phyloP scores from a whole-genome alignment of 2,329 filamentous ascomycete genomes.

The Xylariaceae sp. region DNA sequence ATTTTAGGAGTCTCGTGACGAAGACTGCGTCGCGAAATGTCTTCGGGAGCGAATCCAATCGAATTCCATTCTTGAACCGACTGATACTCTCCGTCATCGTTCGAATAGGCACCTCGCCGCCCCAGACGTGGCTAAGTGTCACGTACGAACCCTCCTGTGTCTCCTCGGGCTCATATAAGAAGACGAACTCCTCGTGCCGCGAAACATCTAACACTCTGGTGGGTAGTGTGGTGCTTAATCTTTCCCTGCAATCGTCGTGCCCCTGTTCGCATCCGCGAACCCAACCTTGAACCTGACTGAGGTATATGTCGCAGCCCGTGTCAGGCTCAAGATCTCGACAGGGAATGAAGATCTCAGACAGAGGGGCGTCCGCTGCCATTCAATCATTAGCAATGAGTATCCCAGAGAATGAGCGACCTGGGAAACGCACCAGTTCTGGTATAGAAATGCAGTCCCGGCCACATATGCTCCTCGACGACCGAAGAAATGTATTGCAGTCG shows the following conservation, averaged over 20 bases:
- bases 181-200: constrained; percentile 11
- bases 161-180: constrained; percentile 13
- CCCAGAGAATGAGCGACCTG: not conserved
- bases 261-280: constrained; percentile 13
- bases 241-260: constrained; percentile 14
- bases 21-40: constrained; percentile 20
- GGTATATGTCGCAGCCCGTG: constrained; percentile 12
- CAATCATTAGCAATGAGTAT: constrained; percentile 4
- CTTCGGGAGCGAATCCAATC: constrained; percentile 12
- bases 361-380: constrained; percentile 9
- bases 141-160: constrained; percentile 12
- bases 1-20: constrained; percentile 11
- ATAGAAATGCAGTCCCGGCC: constrained; percentile 20
- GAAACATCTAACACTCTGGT: constrained; percentile 20
- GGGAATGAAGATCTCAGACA: constrained; percentile 16
- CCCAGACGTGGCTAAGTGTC: constrained; percentile 21
- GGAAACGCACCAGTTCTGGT: constrained; percentile 10
- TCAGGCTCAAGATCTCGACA: constrained; percentile 14
- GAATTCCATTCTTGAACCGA: constrained; percentile 16
- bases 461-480: constrained; percentile 5
- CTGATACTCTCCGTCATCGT: constrained; percentile 10
- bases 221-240: constrained; percentile 10
- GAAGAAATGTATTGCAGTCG: constrained; percentile 17
- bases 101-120: constrained; percentile 15
- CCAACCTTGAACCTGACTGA: constrained; percentile 18